Evolutionary conservation across 2,329 filamentous ascomycete species (phyloP).

Genomic region (Talaromyces sp.): DNA sequence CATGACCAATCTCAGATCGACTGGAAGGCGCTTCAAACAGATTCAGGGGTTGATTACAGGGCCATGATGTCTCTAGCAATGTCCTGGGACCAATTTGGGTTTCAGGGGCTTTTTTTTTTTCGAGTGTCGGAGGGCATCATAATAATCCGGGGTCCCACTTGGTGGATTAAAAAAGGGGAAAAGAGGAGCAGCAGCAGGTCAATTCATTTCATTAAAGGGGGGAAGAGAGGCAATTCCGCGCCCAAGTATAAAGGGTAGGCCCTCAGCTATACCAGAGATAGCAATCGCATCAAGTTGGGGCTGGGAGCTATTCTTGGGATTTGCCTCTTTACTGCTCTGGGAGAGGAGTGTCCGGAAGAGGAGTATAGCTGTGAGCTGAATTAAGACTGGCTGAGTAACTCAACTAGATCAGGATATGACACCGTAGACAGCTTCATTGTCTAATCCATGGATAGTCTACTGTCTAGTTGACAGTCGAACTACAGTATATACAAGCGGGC

Average conservation of each 20-base stretch:
- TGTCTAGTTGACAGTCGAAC: no score
- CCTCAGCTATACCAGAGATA: not conserved
- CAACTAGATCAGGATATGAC: no score
- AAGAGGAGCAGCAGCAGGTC: not conserved
- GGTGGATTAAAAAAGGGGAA: not conserved
- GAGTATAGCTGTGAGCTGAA: no score
- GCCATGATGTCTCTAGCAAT: no score
- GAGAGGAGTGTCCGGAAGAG: no score
- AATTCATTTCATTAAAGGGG: not conserved
- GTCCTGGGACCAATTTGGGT: not conserved
- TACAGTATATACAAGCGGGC: no score
- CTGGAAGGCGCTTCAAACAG: not conserved
- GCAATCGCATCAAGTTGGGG: not conserved
- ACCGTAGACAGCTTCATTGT: no score
- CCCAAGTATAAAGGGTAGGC: no score
- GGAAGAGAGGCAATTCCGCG: not conserved
- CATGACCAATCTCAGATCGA: not conserved
- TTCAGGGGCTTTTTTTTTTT: not conserved
- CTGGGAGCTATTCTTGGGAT: not conserved
- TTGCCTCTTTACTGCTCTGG: not conserved
- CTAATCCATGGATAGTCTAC: no score
- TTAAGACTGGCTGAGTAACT: no score
- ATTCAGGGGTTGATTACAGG: not conserved
- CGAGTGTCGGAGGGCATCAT: not conserved
- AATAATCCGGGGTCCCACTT: not conserved